Evolutionary conservation across 805 yeast genomes (phyloP).

Genomic region (Brettanomyces nanus): DNA sequence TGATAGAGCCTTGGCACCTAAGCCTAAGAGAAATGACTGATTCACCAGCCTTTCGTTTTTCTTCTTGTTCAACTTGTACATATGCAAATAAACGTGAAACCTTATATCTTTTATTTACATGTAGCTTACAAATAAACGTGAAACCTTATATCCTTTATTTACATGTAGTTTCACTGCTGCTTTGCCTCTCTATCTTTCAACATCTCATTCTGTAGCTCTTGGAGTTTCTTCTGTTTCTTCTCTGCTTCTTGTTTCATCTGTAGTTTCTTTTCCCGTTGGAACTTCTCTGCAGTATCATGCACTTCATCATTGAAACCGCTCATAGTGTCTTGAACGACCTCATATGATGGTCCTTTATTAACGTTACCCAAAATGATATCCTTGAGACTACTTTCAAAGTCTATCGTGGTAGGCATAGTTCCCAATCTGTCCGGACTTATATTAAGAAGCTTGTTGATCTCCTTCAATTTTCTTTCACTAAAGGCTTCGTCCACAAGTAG

Average conservation of each 20-base stretch:
- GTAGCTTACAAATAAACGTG: background rate
- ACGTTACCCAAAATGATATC: conserved; percentile 24
- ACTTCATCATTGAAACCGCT: conserved; percentile 20
- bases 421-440: conserved; percentile 16
- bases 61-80: background rate
- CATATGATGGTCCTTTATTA: conserved; percentile 26
- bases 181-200: conserved; percentile 11
- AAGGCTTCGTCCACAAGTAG: conserved; percentile 52
- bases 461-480: conserved; percentile 27
- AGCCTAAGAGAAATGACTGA: conserved; percentile 1
- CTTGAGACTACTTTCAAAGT: conserved; percentile 20
- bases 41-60: no score
- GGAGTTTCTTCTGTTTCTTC: conserved; percentile 17
- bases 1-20: conserved; percentile 50
- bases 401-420: conserved; percentile 13
- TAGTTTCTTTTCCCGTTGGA: conserved; percentile 14
- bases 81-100: background rate
- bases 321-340: conserved; percentile 24
- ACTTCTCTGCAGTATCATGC: conserved; percentile 17
- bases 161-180: background rate
- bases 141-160: background rate
- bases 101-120: background rate
- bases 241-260: conserved; percentile 17
- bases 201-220: conserved; percentile 17
- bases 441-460: conserved; percentile 11